A percentile compares a stretch with the other conserved stretches of the same genome.
These are phyloP conservation scores for Diaporthe amygdali DNA, from an alignment of 2,329 filamentous ascomycete species.

Conservation along the genomic window DNA sequence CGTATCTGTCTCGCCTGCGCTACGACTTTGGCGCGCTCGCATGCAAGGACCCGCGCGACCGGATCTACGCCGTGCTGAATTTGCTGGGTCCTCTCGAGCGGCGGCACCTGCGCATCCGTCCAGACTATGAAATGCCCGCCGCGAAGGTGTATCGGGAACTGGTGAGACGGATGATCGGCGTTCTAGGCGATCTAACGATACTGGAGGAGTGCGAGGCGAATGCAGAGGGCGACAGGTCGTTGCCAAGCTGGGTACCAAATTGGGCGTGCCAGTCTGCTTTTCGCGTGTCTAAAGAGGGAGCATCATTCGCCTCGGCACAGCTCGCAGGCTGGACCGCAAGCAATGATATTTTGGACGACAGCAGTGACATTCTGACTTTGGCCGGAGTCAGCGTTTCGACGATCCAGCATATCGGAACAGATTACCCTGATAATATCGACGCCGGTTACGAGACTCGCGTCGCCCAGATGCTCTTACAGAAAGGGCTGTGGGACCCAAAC, in stretches of 20 bases:
- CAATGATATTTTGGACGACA: background rate
- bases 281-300: background rate
- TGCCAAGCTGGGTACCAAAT: background rate
- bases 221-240: background rate
- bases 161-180: background rate
- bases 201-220: background rate
- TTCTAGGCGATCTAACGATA: background rate
- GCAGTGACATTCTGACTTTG: background rate
- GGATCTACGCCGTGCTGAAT: slow-evolving; percentile 2
- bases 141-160: background rate
- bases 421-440: background rate
- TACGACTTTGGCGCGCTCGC: background rate
- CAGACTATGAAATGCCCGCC: background rate
- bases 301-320: background rate
- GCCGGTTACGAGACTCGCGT: background rate
- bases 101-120: background rate
- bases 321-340: background rate
- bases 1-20: background rate
- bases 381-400: background rate
- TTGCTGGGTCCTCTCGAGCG: background rate
- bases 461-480: background rate
- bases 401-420: background rate
- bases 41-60: background rate
- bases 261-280: background rate
- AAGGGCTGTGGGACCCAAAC: background rate